Conservation (phyloP, 305 asterid genomes). For the Fraxinus platypoda region DNA sequence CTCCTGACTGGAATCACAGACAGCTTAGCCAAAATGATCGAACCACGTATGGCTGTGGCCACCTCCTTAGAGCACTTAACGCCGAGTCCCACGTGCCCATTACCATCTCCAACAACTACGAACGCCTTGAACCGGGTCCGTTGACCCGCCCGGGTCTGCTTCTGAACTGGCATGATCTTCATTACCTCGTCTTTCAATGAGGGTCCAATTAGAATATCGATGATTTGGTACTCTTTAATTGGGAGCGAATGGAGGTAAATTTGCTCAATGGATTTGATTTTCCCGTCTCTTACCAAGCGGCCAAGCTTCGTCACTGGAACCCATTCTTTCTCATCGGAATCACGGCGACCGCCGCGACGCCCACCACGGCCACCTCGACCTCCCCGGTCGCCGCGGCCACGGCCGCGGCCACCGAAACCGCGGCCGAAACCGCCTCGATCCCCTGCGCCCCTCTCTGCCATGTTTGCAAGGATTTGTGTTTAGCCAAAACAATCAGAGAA, state of each 20-base stretch:
- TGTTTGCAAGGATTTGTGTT: neutral
- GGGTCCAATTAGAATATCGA: slow-evolving; percentile 40
- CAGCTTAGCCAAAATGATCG: slow-evolving; percentile 50
- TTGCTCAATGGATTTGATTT: slow-evolving; percentile 49
- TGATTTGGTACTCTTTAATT: slow-evolving; percentile 51
- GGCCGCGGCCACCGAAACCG: slow-evolving; percentile 47
- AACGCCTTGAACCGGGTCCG: slow-evolving; percentile 59
- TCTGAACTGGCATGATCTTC: slow-evolving; percentile 61
- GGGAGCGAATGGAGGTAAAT: slow-evolving; percentile 59
- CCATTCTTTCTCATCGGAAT: slow-evolving; percentile 55
- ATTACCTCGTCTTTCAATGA: slow-evolving; percentile 53
- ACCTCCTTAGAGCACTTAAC: slow-evolving; percentile 60
- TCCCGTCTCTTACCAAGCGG: slow-evolving; percentile 43
- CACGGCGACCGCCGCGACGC: slow-evolving; percentile 54
- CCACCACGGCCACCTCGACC: slow-evolving; percentile 45
- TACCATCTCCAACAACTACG: slow-evolving; percentile 51
- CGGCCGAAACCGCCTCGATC: slow-evolving; percentile 54
- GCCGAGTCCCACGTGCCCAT: slow-evolving; percentile 49
- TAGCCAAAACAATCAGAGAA: neutral
- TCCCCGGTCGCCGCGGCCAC: slow-evolving; percentile 51
- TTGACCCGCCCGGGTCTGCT: slow-evolving; percentile 66
- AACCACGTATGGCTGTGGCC: slow-evolving; percentile 57
- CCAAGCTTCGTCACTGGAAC: slow-evolving; percentile 60
- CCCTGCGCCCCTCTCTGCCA: slow-evolving; percentile 55
- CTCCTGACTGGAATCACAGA: slow-evolving; percentile 56